Percentiles rank a stretch among this genome's conserved stretches.
These are phyloP conservation scores for Grosmannia serpens DNA, from an alignment of 2,329 filamentous ascomycete genomes.

Conservation along the genomic window DNA sequence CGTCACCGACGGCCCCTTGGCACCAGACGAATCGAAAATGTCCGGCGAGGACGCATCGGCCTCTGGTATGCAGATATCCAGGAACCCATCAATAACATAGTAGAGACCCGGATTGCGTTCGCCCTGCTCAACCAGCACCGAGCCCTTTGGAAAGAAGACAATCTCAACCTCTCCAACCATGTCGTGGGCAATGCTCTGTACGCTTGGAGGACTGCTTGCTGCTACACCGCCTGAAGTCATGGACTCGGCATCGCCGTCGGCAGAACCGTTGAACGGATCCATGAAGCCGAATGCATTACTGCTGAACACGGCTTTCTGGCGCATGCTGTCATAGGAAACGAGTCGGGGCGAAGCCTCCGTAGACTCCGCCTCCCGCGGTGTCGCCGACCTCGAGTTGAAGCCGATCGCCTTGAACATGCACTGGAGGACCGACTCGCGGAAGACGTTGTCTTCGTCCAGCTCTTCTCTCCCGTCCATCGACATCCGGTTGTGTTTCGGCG, in stretches of 20 bases:
- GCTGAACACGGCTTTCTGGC: constrained; percentile 67
- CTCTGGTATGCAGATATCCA: constrained; percentile 80
- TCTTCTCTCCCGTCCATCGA: constrained; percentile 63
- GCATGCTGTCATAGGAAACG: constrained; percentile 69
- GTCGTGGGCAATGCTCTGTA: constrained; percentile 60
- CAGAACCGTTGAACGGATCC: constrained; percentile 65
- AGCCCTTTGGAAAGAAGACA: constrained; percentile 91
- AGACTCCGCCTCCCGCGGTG: constrained; percentile 57
- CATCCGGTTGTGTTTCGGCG: constrained; percentile 35
- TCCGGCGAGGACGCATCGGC: constrained; percentile 37
- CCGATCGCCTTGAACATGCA: constrained; percentile 95
- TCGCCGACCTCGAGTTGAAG: constrained; percentile 55
- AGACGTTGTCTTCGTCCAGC: constrained; percentile 76
- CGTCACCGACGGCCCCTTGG: constrained; percentile 6
- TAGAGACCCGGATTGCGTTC: constrained; percentile 95
- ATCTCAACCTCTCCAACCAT: constrained; percentile 91
- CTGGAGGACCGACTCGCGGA: constrained; percentile 80
- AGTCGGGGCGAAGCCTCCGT: constrained; percentile 77
- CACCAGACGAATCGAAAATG: constrained; percentile 22
- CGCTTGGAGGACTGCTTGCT: constrained; percentile 50
- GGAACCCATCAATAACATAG: constrained; percentile 93
- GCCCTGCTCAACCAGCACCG: constrained; percentile 89
- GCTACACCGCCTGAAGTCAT: constrained; percentile 52
- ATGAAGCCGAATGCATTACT: constrained; percentile 86
- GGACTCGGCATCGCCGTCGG: constrained; percentile 79